Evolutionary conservation across 345 rosid species (phyloP).

Genomic region (Citrus sp.): DNA sequence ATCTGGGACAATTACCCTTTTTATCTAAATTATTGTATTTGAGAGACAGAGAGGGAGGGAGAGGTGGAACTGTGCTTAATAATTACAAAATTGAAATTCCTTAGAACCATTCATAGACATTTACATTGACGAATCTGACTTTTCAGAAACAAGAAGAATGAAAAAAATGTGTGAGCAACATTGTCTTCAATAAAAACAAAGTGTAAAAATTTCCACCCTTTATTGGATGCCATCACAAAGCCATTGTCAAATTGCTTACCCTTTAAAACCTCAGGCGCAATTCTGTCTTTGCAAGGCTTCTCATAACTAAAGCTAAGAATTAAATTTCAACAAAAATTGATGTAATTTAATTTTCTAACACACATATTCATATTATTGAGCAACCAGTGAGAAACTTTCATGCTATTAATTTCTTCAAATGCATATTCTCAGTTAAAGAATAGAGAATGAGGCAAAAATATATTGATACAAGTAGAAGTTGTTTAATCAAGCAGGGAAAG

Average conservation of each 20-base stretch:
- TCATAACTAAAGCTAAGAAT: neutral
- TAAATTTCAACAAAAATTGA: neutral
- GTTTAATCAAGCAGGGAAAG: neutral
- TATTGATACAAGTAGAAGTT: neutral
- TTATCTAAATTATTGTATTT: neutral
- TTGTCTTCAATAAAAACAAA: neutral
- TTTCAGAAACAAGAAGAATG: neutral
- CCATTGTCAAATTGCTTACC: neutral
- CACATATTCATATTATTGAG: neutral
- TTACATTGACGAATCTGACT: neutral
- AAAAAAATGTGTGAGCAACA: neutral
- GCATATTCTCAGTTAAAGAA: conserved; percentile 5
- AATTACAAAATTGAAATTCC: neutral
- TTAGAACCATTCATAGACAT: neutral
- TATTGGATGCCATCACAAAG: neutral
- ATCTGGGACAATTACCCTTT: neutral
- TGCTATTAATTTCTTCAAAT: neutral
- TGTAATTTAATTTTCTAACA: neutral
- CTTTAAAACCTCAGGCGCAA: neutral
- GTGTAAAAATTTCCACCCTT: neutral
- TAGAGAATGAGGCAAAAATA: conserved; percentile 5
- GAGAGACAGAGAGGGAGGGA: no score
- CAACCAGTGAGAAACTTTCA: neutral
- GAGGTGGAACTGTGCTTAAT: no score
- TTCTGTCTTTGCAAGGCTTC: neutral